phyloP scores from a whole-genome alignment of 2,329 filamentous ascomycete genomes.

The Phialophora chinensis region DNA sequence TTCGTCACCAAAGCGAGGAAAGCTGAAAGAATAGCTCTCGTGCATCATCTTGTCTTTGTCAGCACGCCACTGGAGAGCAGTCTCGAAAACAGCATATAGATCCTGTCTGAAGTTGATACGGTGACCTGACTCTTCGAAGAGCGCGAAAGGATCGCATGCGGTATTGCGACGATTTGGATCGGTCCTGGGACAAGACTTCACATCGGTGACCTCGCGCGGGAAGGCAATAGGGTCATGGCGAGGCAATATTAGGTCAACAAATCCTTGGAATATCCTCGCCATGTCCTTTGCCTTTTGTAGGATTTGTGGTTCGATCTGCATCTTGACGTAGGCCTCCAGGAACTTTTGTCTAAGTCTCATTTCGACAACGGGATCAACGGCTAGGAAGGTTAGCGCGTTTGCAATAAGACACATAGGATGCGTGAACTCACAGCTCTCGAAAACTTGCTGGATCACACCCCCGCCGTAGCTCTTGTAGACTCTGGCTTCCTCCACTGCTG shows the following conservation, averaged over 20 bases:
- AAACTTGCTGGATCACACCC: neutral
- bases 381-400: neutral
- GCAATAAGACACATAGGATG: neutral
- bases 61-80: neutral
- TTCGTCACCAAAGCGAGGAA: conserved; percentile 5
- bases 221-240: neutral
- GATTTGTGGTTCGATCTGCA: neutral
- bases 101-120: neutral
- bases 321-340: neutral
- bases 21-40: neutral
- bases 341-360: neutral
- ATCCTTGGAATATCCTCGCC: conserved; percentile 1
- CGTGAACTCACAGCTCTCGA: neutral
- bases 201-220: neutral
- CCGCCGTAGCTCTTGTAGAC: neutral
- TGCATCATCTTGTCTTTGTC: neutral
- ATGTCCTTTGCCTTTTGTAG: neutral
- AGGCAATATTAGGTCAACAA: neutral
- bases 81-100: neutral
- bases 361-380: neutral
- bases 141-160: neutral
- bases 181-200: neutral
- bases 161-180: neutral
- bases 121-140: neutral
- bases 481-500: neutral